Percentiles rank a stretch among this genome's conserved stretches.
phyloP scores from a whole-genome alignment of 108 stramenopile genomes.

The Fistulifera pelliculosa region DNA sequence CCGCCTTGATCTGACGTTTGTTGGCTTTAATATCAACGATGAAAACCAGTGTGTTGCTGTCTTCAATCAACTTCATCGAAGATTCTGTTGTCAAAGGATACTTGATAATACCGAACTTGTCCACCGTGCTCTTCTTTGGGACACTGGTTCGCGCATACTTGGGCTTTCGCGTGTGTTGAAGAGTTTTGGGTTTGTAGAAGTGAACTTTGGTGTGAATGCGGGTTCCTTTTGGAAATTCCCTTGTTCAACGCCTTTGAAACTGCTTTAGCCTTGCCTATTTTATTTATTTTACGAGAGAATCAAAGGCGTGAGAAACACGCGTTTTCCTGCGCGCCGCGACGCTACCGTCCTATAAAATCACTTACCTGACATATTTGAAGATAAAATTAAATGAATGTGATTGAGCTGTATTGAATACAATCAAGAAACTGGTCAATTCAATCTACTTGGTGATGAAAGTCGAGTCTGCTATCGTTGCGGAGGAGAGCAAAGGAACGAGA shows the following conservation, averaged over 20 bases:
- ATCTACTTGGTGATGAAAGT: too few species aligned
- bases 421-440: too few species aligned
- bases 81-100: slow-evolving; percentile 96
- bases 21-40: slow-evolving; percentile 98
- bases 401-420: too few species aligned
- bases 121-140: slow-evolving; percentile 62
- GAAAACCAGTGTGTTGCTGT: slow-evolving; percentile 99
- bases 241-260: slow-evolving; percentile 87
- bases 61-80: slow-evolving; percentile 99
- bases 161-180: slow-evolving; percentile 76
- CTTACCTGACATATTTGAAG: too few species aligned
- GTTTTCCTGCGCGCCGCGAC: too few species aligned
- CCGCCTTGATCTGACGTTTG: slow-evolving; percentile 99
- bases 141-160: slow-evolving; percentile 80
- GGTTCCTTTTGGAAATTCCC: slow-evolving; percentile 91
- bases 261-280: slow-evolving; percentile 63
- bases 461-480: too few species aligned
- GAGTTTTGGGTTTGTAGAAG: slow-evolving; percentile 98
- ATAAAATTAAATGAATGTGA: too few species aligned
- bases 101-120: slow-evolving; percentile 91
- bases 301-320: too few species aligned
- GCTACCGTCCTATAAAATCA: too few species aligned
- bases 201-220: slow-evolving; percentile 97
- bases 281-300: too few species aligned
- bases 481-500: too few species aligned